Percentiles rank a stretch among this genome's conserved stretches.
Conservation (phyloP, 345 rosid species). For the Microthlaspi erraticum region DNA sequence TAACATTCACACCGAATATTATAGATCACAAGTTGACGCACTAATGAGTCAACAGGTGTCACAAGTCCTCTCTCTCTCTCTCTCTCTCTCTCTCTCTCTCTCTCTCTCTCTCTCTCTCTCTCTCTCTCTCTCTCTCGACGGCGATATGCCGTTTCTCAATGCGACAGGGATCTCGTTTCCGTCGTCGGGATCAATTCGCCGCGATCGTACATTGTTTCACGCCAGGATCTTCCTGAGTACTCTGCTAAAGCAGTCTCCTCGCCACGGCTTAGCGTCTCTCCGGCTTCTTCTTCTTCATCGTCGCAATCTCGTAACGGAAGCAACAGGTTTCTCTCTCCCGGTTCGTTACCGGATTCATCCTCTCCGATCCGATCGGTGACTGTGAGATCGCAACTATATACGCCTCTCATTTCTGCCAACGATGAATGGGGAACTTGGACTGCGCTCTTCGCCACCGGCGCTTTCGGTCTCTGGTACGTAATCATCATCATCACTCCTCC, state of each 20-base stretch:
- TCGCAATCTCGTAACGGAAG: slow-evolving; percentile 20
- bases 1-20: no score
- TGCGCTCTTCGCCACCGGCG: slow-evolving; percentile 73
- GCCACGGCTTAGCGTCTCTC: slow-evolving; percentile 15
- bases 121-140: slow-evolving; percentile 7
- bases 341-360: neutral
- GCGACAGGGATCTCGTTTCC: slow-evolving; percentile 29
- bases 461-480: slow-evolving; percentile 82
- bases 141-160: slow-evolving; percentile 43
- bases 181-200: slow-evolving; percentile 22
- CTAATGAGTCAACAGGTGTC: slow-evolving; percentile 23
- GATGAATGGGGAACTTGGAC: slow-evolving; percentile 93
- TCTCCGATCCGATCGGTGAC: slow-evolving; percentile 45
- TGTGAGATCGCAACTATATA: slow-evolving; percentile 59
- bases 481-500: neutral
- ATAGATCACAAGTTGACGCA: slow-evolving; percentile 29
- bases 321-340: slow-evolving; percentile 47
- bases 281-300: slow-evolving; percentile 35
- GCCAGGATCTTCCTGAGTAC: slow-evolving; percentile 32
- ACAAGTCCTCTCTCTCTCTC: slow-evolving; percentile 22
- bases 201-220: slow-evolving; percentile 35
- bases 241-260: slow-evolving; percentile 28
- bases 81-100: no score
- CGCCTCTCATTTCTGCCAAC: slow-evolving; percentile 69
- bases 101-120: slow-evolving; percentile 13